Percentiles rank a stretch among this genome's conserved stretches.
These are phyloP conservation scores for Flaveria linearis DNA, from an alignment of 129 eudicot species.

Conservation along the genomic window DNA sequence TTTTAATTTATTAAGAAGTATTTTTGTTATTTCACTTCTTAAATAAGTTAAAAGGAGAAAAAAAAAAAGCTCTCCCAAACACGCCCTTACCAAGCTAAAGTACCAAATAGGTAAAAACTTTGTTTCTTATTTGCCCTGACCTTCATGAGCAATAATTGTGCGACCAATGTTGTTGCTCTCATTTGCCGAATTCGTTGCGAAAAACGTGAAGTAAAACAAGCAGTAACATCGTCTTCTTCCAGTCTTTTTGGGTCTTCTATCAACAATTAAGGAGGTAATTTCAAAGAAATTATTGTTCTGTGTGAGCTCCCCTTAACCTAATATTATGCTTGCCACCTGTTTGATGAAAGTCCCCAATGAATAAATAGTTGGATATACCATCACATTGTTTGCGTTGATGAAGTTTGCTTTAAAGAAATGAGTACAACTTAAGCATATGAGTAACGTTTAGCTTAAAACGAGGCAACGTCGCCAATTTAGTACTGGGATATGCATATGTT, in stretches of 20 bases:
- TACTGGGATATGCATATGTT: neutral
- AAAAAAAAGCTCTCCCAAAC: too few relatives aligned
- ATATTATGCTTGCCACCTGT: conserved; percentile 5
- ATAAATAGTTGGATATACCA: neutral
- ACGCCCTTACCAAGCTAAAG: neutral
- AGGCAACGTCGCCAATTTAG: neutral
- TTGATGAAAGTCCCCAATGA: conserved; percentile 28
- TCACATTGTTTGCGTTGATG: neutral
- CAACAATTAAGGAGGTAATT: conserved; percentile 13
- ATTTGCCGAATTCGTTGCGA: neutral
- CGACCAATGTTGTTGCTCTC: neutral
- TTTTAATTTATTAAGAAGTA: too few relatives aligned
- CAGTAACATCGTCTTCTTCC: neutral
- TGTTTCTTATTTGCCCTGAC: neutral
- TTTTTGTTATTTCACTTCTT: too few relatives aligned
- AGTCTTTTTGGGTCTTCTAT: neutral
- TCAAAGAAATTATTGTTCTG: neutral
- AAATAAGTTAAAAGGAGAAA: too few relatives aligned
- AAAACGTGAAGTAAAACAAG: neutral
- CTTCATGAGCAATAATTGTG: neutral
- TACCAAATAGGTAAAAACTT: neutral
- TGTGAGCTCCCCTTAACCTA: neutral
- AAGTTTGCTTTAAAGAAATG: neutral
- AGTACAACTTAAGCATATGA: neutral
- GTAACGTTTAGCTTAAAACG: neutral